phyloP scores from a whole-genome alignment of 805 yeast genomes.

The Maudiozyma serrabonitensis region DNA sequence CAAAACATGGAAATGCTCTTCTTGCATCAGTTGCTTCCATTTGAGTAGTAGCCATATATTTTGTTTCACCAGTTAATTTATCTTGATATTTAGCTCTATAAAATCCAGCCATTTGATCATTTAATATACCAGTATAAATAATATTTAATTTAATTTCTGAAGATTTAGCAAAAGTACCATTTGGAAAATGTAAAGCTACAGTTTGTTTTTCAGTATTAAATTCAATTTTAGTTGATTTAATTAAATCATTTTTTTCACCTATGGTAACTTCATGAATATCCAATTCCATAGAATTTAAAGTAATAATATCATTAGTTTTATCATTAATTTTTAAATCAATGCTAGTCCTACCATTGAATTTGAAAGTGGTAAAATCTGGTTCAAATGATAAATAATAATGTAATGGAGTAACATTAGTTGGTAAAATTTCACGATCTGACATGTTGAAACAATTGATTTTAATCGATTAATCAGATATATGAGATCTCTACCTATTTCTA shows the following conservation, averaged over 20 bases:
- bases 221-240: conserved; percentile 34
- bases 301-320: conserved; percentile 32
- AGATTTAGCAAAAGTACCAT: conserved; percentile 23
- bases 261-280: conserved; percentile 45
- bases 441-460: neutral
- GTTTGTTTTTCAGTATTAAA: conserved; percentile 49
- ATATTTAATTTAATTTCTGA: conserved; percentile 38
- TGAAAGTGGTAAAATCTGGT: conserved; percentile 50
- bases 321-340: conserved; percentile 48
- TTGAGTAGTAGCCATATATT: conserved; percentile 25
- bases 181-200: conserved; percentile 47
- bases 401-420: conserved; percentile 55
- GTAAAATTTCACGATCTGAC: conserved; percentile 38
- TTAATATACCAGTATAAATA: conserved; percentile 52
- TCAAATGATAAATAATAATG: conserved; percentile 62
- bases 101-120: conserved; percentile 63
- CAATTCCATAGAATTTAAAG: conserved; percentile 57
- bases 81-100: conserved; percentile 54
- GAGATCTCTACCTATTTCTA: too few species aligned
- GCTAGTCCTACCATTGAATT: conserved; percentile 43
- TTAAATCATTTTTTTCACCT: conserved; percentile 13
- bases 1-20: conserved; percentile 68
- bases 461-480: too few species aligned
- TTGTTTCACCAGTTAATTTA: conserved; percentile 27
- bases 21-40: conserved; percentile 75